Conservation (phyloP, 192 early-diverging fungal species). For the Backusella parvicylindrica region DNA sequence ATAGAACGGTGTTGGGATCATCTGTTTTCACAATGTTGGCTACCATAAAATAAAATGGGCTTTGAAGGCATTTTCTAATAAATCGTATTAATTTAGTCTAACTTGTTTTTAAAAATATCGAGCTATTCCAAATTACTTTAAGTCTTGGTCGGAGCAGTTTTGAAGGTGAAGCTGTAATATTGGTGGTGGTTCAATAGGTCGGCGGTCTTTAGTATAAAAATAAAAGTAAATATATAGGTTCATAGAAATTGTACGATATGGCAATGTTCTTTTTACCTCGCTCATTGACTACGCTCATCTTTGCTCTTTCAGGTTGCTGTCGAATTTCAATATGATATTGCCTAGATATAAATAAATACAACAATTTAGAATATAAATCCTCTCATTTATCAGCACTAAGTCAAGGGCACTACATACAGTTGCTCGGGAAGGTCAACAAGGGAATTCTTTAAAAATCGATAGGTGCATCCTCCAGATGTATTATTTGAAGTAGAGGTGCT, state of each 20-base stretch:
- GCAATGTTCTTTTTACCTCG: slow-evolving; percentile 17
- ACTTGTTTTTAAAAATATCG: background rate
- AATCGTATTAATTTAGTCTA: background rate
- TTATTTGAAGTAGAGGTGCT: background rate
- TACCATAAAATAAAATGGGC: slow-evolving; percentile 96
- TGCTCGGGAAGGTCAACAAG: background rate
- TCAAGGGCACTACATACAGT: background rate
- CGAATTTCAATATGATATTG: slow-evolving; percentile 20
- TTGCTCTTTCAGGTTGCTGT: slow-evolving; percentile 29
- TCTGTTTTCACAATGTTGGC: slow-evolving; percentile 75
- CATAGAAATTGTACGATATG: background rate
- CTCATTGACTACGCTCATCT: slow-evolving; percentile 29
- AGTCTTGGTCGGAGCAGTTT: slow-evolving; percentile 21
- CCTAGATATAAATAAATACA: background rate
- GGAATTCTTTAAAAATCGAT: background rate
- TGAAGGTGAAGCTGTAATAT: slow-evolving; percentile 26
- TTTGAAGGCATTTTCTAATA: slow-evolving; percentile 50
- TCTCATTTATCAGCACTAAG: background rate
- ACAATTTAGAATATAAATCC: background rate
- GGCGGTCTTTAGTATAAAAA: slow-evolving; percentile 20
- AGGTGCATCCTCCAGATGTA: background rate
- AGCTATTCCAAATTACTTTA: slow-evolving; percentile 14
- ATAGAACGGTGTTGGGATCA: slow-evolving; percentile 67
- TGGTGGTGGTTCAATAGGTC: slow-evolving; percentile 37
- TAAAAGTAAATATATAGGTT: background rate